These are phyloP conservation scores for Primulina eburnea DNA, from an alignment of 257 asterid genomes.

Conservation along the genomic window DNA sequence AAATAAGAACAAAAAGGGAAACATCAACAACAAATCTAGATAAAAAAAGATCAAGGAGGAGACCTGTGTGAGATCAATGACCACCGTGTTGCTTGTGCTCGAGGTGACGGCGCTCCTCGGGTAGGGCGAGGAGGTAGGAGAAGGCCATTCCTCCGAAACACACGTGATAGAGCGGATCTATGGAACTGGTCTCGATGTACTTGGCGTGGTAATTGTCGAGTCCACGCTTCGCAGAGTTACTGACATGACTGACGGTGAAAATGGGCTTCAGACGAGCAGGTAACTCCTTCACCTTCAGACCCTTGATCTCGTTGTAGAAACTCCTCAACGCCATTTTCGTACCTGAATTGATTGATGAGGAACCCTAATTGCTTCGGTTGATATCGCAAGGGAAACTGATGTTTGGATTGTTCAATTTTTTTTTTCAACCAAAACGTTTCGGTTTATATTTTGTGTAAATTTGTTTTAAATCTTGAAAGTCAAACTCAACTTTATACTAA, in stretches of 20 bases:
- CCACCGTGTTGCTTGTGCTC: conserved; percentile 57
- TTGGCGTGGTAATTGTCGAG: conserved; percentile 64
- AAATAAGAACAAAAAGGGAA: too few relatives aligned
- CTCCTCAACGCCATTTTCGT: conserved; percentile 63
- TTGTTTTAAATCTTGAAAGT: too few relatives aligned
- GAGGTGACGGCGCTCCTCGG: conserved; percentile 99
- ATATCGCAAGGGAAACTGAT: too few relatives aligned
- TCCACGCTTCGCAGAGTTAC: conserved; percentile 43
- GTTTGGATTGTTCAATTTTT: too few relatives aligned
- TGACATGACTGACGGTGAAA: conserved; percentile 40
- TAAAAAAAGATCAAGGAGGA: neutral
- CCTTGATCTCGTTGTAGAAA: conserved; percentile 69
- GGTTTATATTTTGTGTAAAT: too few relatives aligned
- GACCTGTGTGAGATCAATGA: conserved; percentile 47
- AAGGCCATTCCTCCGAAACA: conserved; percentile 84
- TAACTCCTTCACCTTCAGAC: conserved; percentile 73
- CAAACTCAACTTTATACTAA: too few relatives aligned
- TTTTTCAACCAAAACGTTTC: too few relatives aligned
- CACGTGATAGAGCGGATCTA: conserved; percentile 65
- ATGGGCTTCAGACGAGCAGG: conserved; percentile 75
- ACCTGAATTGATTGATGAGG: neutral
- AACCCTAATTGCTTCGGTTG: neutral
- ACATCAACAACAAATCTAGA: neutral
- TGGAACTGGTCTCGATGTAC: conserved; percentile 67
- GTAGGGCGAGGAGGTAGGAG: conserved; percentile 86